Evolutionary conservation across 2,329 filamentous ascomycete genomes (phyloP).

Genomic region (Cladophialophora yegresii): DNA sequence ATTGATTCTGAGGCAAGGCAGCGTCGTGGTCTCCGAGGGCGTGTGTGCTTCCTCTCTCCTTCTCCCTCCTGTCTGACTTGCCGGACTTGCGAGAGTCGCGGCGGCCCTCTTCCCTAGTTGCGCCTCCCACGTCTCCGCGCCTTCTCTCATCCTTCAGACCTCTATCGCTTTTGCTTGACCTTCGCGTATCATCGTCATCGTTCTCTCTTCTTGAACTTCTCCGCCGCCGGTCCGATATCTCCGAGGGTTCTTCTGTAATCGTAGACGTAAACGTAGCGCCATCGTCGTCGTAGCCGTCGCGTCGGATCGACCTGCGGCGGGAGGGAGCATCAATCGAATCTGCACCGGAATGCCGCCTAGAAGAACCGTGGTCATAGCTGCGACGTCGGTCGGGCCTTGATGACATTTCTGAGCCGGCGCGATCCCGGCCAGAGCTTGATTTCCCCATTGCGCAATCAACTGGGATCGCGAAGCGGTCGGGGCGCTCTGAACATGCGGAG

Average conservation of each 20-base stretch:
- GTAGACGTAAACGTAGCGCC: slow-evolving; percentile 9
- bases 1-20: slow-evolving; percentile 57
- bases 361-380: slow-evolving; percentile 21
- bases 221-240: slow-evolving; percentile 16
- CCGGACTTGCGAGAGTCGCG: slow-evolving; percentile 21
- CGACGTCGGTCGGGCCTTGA: slow-evolving; percentile 29
- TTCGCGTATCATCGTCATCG: slow-evolving; percentile 7
- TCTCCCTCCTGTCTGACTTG: slow-evolving; percentile 20
- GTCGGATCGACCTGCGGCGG: slow-evolving; percentile 26
- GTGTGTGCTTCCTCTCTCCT: slow-evolving; percentile 9
- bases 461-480: slow-evolving; percentile 20
- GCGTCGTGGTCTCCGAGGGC: slow-evolving; percentile 44
- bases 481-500: slow-evolving; percentile 20
- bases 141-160: slow-evolving; percentile 6
- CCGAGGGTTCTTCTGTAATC: slow-evolving; percentile 24
- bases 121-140: slow-evolving; percentile 24
- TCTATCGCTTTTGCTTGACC: slow-evolving; percentile 14
- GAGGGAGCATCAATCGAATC: slow-evolving; percentile 29
- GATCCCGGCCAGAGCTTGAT: slow-evolving; percentile 33
- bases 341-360: slow-evolving; percentile 16
- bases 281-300: slow-evolving; percentile 16
- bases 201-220: slow-evolving; percentile 8
- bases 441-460: slow-evolving; percentile 29
- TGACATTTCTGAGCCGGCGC: slow-evolving; percentile 29
- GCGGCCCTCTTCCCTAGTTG: slow-evolving; percentile 37